Evolutionary conservation across 495 filamentous ascomycete genomes (phyloP), one percentile per base, ranked within the genome.

Genomic region (Choiromyces venosus): DNA sequence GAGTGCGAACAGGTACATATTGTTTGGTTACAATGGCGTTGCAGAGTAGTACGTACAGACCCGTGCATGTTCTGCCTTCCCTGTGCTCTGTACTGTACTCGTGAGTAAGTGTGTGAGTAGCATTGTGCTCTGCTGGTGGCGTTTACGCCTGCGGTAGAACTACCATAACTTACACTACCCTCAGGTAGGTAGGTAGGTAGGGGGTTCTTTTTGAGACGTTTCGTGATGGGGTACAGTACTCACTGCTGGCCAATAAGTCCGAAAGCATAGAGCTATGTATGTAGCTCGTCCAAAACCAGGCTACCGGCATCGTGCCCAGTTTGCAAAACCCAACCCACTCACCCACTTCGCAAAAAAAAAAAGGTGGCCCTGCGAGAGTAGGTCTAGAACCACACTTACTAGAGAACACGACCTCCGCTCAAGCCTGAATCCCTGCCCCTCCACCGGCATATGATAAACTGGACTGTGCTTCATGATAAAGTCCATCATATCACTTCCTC

Each of bases 121-220:
- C n/a, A n/a, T n/a, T n/a, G n/a, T 61, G 12, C 10, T 33, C 4
- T 61, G 52, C 1, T 61, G 25, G 10, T 33, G 25, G 52, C 1
- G 52, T 61, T 29, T 33, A 33, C 3, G n/a, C 25, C 25, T 25
- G 10, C 46, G 14, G n/a, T 56, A 29, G n/a, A 29, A 29, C n/a
- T 29, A 61, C 25, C 25, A 52, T 18, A n/a, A 8, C n/a, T n/a
- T n/a, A n/a, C 8, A 25, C 25, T 61, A n/a, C 52, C 29, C n/a
- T n/a, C n/a, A n/a, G n/a, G n/a, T n/a, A n/a, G n/a, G n/a, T n/a
- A n/a, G n/a, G n/a, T n/a, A n/a, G n/a, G n/a, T 61, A 29, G 52
- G 52, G n/a, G 25, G 52, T 61, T 61, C 25, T 33, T 61, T 61
- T 61, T 61, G 52, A 61, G 52, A 61, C 52, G 52, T 61, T 61